phyloP scores from a whole-genome alignment of 1,284 basidiomycete genomes.

The Lentinula novae-zelandiae region DNA sequence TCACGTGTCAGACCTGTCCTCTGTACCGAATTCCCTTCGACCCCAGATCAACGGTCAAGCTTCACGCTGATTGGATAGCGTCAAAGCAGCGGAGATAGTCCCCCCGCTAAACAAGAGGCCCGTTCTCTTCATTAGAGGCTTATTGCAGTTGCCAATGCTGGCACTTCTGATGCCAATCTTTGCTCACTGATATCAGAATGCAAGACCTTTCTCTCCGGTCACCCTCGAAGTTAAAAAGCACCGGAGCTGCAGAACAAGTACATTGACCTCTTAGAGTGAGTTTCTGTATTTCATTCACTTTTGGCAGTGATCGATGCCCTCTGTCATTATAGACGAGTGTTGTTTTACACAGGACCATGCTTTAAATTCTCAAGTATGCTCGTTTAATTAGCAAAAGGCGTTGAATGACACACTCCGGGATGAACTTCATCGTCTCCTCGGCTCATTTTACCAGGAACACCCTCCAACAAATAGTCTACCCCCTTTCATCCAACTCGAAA shows the following conservation, averaged over 20 bases:
- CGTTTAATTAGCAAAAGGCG: no score
- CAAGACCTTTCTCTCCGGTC: constrained; percentile 29
- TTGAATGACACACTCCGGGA: no score
- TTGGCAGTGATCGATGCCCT: no score
- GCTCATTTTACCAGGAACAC: no score
- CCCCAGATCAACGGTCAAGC: constrained; percentile 29
- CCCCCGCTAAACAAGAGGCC: constrained; percentile 22
- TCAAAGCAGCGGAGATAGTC: constrained; percentile 6
- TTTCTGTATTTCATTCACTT: no score
- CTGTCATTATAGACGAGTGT: neutral
- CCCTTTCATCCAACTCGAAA: no score
- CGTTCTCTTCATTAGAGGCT: no score
- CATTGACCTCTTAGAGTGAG: no score
- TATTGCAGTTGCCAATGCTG: constrained; percentile 33
- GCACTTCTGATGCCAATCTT: constrained; percentile 35
- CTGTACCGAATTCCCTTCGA: constrained; percentile 46
- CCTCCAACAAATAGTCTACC: no score
- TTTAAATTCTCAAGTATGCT: neutral
- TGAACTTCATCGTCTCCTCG: no score
- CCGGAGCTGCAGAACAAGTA: no score
- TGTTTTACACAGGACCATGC: neutral
- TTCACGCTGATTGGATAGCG: constrained; percentile 42
- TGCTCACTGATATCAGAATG: constrained; percentile 39
- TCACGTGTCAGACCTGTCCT: constrained; percentile 53
- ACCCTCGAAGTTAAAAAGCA: constrained; percentile 29